These are phyloP conservation scores for Cyclocybe cylindracea DNA, from an alignment of 768 basidiomycete genomes.

Conservation along the genomic window DNA sequence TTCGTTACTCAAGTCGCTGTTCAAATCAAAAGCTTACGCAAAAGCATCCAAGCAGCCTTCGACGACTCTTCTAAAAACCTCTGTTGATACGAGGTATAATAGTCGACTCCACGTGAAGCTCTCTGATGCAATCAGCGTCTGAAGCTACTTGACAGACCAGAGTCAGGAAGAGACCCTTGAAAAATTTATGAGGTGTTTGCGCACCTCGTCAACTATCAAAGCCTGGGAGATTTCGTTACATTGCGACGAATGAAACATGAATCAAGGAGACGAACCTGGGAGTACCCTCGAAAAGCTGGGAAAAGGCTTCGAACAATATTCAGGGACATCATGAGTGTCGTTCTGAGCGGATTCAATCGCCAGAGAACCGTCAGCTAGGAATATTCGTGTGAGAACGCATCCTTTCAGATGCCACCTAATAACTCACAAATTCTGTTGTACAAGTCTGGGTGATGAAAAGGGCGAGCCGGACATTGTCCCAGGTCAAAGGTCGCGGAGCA, in stretches of 20 bases:
- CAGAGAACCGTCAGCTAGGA: conserved; percentile 44
- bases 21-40: conserved; percentile 54
- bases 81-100: conserved; percentile 56
- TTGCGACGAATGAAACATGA: conserved; percentile 10
- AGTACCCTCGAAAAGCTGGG: conserved; percentile 83
- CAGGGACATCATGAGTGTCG: conserved; percentile 68
- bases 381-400: conserved; percentile 4
- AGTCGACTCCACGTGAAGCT: conserved; percentile 72
- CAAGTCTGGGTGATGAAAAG: conserved; percentile 52
- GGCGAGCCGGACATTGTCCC: conserved; percentile 59
- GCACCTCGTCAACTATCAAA: conserved; percentile 80
- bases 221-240: conserved; percentile 44
- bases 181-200: conserved; percentile 23
- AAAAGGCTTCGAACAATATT: conserved; percentile 75
- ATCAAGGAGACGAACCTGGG: conserved; percentile 50
- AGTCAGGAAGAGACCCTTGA: conserved; percentile 14
- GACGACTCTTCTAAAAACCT: conserved; percentile 60
- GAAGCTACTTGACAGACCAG: conserved; percentile 49
- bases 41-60: conserved; percentile 71
- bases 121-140: conserved; percentile 67
- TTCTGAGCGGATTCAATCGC: conserved; percentile 65
- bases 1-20: conserved; percentile 1
- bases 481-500: conserved; percentile 63
- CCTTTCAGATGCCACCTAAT: conserved; percentile 4
- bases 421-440: conserved; percentile 53